Base-by-base conservation (phyloP, 2,329 filamentous ascomycete genomes). In the Neonectria ditissima region DNA sequence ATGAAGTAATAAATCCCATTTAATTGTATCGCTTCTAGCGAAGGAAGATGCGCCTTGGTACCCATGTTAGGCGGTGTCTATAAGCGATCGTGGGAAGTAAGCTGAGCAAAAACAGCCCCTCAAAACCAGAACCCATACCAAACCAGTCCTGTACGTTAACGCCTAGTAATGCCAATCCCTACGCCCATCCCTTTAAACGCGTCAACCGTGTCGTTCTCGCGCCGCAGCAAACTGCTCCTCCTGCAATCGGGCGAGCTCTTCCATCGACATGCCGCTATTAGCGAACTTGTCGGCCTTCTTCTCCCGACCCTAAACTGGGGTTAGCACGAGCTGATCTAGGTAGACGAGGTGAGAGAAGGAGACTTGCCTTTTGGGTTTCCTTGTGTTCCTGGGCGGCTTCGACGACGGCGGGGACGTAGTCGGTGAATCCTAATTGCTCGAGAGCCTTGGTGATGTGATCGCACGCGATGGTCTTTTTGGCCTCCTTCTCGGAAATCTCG, bases 261-360 rank as follows among this genome's bases (percentile, higher is more conserved):
- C 96, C 76, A 97, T 90, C 0, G 92, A 92, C 82, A 98, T 86
- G 57, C 95, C 95, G 76, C 94, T 97, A 77, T 96, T 92, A 74
- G 97, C 95, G 75, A 98, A 94, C 82, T 98, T 98, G 80, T 94
- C 97, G 69, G 94, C 92, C 80, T 97, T 97, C 85, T 97, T 97
- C 81, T 99, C 96, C 51, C 95, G 92, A 30, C 92, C 93, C 93
- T 97, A 75, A 65, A 6, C 1, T 26, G 7, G 16, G 18, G 45
- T 66, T 87, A 74, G 91, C 87, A 79, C 91, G 87, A 43, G 16
- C 14, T 9, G 37, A 11, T 1, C 11, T 22, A 24, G 10, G n/a
- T 14, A 34, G 16, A 43, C 20, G 28, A 20, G 6, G 86, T 14
- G 4, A 11, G 11, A 5, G 16, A 5, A 14, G 26, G 32, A n/a